Evolutionary conservation across 2,329 filamentous ascomycete genomes (phyloP), one percentile per base, ranked within the genome.

Genomic region (Chaetomiaceae sp.): DNA sequence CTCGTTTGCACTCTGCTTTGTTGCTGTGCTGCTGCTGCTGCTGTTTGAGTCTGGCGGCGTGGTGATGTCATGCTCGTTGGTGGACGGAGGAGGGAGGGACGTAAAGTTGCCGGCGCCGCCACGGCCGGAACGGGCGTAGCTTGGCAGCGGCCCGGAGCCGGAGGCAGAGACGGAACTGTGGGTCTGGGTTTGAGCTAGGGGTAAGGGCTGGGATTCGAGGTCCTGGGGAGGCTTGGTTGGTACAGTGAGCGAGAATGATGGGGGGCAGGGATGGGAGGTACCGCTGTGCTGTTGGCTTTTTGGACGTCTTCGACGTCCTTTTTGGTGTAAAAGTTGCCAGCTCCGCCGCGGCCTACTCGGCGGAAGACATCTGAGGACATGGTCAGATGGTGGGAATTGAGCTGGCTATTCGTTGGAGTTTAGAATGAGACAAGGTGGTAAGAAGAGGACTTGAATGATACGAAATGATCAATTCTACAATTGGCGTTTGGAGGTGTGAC

Each of bases 21-120:
- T 52, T 9, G 25, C 25, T 9, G n/a, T 67, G 64, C 18, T 14
- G 40, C 14, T 25, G 16, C 58, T 69, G 67, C 41, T 62, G 63
- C n/a, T 4, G 42, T 42, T 27, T 44, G 49, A 13, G 34, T 48
- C 13, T 3, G 67, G 59, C 8, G 69, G 9, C 4, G 64, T 3
- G 66, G 66, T 14, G 69, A 21, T 67, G 57, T 16, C 68, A 60
- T 27, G 67, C 58, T 29, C 65, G 60, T 13, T 4, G 66, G 67
- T 8, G 68, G 61, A 16, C 67, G n/a, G n/a, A n/a, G n/a, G n/a
- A n/a, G n/a, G n/a, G n/a, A 58, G 20, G 67, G 62, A 38, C 66
- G 61, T 16, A 69, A 77, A 82, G 70, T 86, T 86, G 33, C 82
- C 82, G 1, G 81, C 80, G 18, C 82, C 82, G 58, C 82, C 82